Evolutionary conservation across 306 rosid species (phyloP).

Genomic region (Prunus kanzakura): DNA sequence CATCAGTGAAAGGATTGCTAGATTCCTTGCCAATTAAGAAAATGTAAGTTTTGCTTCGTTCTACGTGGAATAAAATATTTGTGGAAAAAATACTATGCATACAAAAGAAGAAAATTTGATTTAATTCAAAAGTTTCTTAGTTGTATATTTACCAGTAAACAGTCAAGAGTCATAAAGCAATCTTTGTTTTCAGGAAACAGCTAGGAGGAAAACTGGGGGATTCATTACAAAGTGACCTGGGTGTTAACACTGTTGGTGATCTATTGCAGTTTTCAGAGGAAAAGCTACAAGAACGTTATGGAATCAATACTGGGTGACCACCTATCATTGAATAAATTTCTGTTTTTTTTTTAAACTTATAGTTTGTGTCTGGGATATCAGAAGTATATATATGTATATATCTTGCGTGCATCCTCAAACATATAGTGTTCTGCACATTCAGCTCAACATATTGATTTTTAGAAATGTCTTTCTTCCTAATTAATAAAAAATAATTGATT

Average conservation of each 20-base stretch:
- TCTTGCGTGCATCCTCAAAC: neutral
- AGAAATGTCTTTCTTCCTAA: too few species aligned
- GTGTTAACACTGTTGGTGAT: conserved; percentile 78
- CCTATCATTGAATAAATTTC: conserved; percentile 16
- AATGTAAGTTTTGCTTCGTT: conserved; percentile 48
- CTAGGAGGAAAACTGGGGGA: conserved; percentile 97
- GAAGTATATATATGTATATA: neutral
- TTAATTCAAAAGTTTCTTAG: conserved; percentile 4
- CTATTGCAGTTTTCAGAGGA: conserved; percentile 79
- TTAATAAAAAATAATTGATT: too few species aligned
- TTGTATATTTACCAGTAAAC: conserved; percentile 3
- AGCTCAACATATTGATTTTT: conserved; percentile 1
- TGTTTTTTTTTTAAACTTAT: neutral
- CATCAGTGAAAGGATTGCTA: conserved; percentile 80
- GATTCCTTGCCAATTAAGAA: conserved; percentile 86
- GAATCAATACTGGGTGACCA: conserved; percentile 80
- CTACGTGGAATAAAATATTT: neutral
- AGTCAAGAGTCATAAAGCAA: conserved; percentile 18
- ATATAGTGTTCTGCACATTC: neutral
- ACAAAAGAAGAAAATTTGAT: neutral
- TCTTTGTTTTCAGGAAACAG: conserved; percentile 70
- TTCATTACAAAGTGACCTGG: conserved; percentile 78
- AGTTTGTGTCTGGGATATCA: too few species aligned
- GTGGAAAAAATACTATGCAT: neutral
- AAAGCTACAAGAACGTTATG: conserved; percentile 79